Conservation (phyloP, 1,284 basidiomycete species). For the Blastosporella zonata region DNA sequence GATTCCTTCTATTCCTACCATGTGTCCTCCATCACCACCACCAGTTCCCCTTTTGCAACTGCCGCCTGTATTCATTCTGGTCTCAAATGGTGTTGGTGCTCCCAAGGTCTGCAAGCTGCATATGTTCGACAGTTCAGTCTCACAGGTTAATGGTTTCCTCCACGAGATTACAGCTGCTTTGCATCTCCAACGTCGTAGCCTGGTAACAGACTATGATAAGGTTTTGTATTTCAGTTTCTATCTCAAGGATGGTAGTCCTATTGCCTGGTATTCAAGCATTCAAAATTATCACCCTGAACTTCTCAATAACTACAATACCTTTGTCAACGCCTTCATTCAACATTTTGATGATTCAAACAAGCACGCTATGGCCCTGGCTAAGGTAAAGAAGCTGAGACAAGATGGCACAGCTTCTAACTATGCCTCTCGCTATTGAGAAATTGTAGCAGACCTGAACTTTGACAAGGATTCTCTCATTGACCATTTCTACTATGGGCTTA, state of each 20-base stretch:
- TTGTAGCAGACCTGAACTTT: neutral
- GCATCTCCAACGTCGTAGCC: neutral
- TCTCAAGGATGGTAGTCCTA: neutral
- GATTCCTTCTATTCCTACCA: too few relatives aligned
- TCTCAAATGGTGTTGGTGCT: too few relatives aligned
- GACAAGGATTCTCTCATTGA: too few relatives aligned
- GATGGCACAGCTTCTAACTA: neutral
- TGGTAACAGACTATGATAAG: neutral
- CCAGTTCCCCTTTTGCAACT: too few relatives aligned
- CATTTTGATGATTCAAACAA: neutral
- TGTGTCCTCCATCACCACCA: too few relatives aligned
- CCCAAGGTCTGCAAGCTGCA: too few relatives aligned
- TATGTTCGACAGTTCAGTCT: neutral
- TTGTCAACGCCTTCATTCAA: too few relatives aligned
- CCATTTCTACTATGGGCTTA: neutral
- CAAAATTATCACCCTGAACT: too few relatives aligned
- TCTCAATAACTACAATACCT: too few relatives aligned
- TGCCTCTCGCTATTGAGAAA: neutral
- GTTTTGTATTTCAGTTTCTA: slow-evolving; percentile 2
- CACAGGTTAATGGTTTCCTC: neutral
- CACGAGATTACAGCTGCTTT: neutral
- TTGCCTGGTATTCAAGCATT: neutral
- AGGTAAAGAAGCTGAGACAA: neutral
- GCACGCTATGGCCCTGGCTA: neutral
- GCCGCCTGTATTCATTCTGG: too few relatives aligned